Base-by-base conservation (phyloP, 179 eudicot species). In the Beta lomatogona region DNA sequence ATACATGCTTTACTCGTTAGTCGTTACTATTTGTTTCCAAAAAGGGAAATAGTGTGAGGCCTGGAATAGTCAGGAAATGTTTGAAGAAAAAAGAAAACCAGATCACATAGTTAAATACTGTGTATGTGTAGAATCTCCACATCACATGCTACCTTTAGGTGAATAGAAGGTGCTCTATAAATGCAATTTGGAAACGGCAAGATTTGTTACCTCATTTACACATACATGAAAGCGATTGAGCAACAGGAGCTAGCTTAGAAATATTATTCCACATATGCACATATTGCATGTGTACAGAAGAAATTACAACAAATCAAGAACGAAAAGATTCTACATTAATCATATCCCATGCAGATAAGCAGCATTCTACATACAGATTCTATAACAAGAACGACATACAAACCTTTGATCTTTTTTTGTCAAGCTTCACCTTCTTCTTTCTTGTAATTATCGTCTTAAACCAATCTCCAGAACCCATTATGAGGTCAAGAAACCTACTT, bases 401-500 rank as follows among this genome's bases (percentile, higher is more conserved):
- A 52, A 88, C 91, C 91, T 78, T 84, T 60, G 82, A 58, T 46
- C 59, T 77, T 50, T 80, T 80, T 79, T 86, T 88, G 71, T 81
- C 87, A 80, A 80, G 77, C 82, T 85, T 86, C 68, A 66, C 84
- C 86, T 88, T 88, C 86, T 88, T 88, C 87, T 85, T 88, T 80
- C 83, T 84, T 55, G 81, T 63, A 48, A 86, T 83, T 59, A 86
- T 82, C 10, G 83, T 81, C 89, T 85, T 88, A 59, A 88, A 80
- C 91, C 91, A 88, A 82, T 78, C 74, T 69, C 91, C 85, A 46
- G 91, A 88, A 36, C 91, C 91, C 91, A 88, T 88, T 76, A 52
- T 71, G 44, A 46, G 64, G 69, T 71, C 77, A 75, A 63, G 36
- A 79, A 71, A 76, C 64, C 48, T 68, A 22, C 80, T 79, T 71